Evolutionary conservation across 768 basidiomycete genomes (phyloP).

Genomic region (Mycena indigotica): DNA sequence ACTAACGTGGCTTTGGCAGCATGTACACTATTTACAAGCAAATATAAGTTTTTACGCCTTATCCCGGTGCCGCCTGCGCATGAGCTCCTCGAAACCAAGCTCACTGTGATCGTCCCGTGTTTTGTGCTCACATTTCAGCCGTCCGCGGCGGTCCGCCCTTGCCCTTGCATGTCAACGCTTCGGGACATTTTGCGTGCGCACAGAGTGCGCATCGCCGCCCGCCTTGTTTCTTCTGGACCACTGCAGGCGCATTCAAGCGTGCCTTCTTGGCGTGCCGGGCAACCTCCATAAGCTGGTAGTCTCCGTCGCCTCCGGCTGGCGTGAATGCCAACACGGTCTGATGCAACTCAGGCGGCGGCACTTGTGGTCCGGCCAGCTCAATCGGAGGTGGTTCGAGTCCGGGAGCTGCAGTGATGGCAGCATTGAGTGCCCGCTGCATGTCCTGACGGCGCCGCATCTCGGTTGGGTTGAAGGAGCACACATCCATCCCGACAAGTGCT

Average conservation of each 20-base stretch:
- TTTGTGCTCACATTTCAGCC: neutral
- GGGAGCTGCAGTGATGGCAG: too few species aligned
- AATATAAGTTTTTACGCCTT: neutral
- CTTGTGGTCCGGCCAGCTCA: too few species aligned
- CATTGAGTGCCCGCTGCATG: too few species aligned
- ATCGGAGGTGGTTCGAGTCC: too few species aligned
- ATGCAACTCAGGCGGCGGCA: neutral
- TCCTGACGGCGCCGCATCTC: too few species aligned
- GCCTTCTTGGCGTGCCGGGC: constrained; percentile 2
- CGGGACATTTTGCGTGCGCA: neutral
- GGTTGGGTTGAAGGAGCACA: too few species aligned
- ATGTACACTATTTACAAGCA: too few species aligned
- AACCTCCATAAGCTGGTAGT: neutral
- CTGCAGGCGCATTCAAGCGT: too few species aligned
- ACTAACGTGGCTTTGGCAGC: too few species aligned
- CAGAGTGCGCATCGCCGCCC: neutral
- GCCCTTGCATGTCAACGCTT: neutral
- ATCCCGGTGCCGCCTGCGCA: constrained; percentile 2
- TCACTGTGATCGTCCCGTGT: neutral
- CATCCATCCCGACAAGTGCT: too few species aligned
- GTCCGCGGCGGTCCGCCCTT: too few species aligned
- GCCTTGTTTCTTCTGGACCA: neutral
- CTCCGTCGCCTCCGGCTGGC: neutral
- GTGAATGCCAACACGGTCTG: constrained; percentile 1
- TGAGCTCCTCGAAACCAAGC: constrained; percentile 3